Conservation (phyloP, 73 alveolate genomes). For the Durusdinium trenchii region DNA sequence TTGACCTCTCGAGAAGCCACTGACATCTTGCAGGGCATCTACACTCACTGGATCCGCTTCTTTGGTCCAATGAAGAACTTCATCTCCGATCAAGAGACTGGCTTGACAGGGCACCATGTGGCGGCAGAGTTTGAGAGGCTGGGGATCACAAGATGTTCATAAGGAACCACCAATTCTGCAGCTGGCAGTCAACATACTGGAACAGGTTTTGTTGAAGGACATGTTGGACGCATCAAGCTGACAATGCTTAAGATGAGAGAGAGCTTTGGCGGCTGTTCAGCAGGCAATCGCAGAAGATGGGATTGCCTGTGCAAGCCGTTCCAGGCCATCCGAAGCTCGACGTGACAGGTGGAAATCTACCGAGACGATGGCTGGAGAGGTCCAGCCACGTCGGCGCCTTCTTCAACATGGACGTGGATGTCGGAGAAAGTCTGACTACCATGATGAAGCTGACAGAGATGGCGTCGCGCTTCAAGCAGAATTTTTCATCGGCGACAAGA, state of each 20-base stretch:
- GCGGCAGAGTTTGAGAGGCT: slow-evolving; percentile 24
- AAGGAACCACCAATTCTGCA: not conserved
- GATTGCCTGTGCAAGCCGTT: not conserved
- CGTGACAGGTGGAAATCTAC: not conserved
- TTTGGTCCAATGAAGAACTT: not conserved
- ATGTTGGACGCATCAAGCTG: not conserved
- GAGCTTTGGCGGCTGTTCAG: not conserved
- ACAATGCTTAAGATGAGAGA: not conserved
- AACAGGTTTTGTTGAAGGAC: slow-evolving; percentile 7
- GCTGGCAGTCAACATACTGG: slow-evolving; percentile 39
- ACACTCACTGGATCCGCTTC: too few species aligned
- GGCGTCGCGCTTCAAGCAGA: not conserved
- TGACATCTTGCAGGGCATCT: too few species aligned
- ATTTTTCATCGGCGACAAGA: not conserved
- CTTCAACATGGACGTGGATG: not conserved
- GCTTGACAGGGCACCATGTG: not conserved
- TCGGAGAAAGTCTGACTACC: not conserved
- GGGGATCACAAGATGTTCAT: not conserved
- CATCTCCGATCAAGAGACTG: slow-evolving; percentile 5
- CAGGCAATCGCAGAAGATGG: not conserved
- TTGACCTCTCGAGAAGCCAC: too few species aligned
- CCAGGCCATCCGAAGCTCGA: not conserved
- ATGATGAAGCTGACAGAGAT: not conserved
- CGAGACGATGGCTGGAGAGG: not conserved
- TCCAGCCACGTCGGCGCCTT: not conserved